phyloP scores from a whole-genome alignment of 176 grass and related monocot species.

The Oryza longistaminata region DNA sequence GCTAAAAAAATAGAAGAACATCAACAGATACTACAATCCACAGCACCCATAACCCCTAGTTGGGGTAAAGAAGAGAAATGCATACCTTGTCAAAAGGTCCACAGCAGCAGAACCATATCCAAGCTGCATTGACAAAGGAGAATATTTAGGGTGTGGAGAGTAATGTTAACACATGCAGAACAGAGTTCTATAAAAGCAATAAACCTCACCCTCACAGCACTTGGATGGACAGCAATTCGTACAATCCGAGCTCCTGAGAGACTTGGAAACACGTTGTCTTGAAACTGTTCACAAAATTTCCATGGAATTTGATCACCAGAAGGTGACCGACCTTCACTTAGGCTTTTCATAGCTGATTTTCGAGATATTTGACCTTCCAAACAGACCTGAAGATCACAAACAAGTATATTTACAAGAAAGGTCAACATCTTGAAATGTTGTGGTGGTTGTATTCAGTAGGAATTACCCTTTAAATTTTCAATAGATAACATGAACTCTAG shows the following conservation, averaged over 20 bases:
- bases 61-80: neutral
- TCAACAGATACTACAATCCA: slow-evolving; percentile 7
- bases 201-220: slow-evolving; percentile 70
- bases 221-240: slow-evolving; percentile 94
- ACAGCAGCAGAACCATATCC: slow-evolving; percentile 86
- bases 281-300: slow-evolving; percentile 98
- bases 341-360: slow-evolving; percentile 85
- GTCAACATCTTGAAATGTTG: slow-evolving; percentile 11
- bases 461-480: neutral
- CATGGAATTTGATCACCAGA: slow-evolving; percentile 97
- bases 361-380: slow-evolving; percentile 96
- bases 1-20: neutral
- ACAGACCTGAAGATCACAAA: slow-evolving; percentile 65
- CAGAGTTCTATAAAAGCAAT: neutral
- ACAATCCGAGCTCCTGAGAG: slow-evolving; percentile 95
- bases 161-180: slow-evolving; percentile 6
- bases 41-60: slow-evolving; percentile 3
- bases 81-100: slow-evolving; percentile 63
- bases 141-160: neutral
- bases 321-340: slow-evolving; percentile 74
- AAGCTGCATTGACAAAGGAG: slow-evolving; percentile 47
- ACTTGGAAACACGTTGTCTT: slow-evolving; percentile 92
- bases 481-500: neutral
- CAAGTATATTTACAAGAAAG: neutral
- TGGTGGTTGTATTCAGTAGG: neutral